Evolutionary conservation across 2,329 filamentous ascomycete genomes (phyloP), one percentile per base, ranked within the genome.

Genomic region (Monosporascus cannonballus): DNA sequence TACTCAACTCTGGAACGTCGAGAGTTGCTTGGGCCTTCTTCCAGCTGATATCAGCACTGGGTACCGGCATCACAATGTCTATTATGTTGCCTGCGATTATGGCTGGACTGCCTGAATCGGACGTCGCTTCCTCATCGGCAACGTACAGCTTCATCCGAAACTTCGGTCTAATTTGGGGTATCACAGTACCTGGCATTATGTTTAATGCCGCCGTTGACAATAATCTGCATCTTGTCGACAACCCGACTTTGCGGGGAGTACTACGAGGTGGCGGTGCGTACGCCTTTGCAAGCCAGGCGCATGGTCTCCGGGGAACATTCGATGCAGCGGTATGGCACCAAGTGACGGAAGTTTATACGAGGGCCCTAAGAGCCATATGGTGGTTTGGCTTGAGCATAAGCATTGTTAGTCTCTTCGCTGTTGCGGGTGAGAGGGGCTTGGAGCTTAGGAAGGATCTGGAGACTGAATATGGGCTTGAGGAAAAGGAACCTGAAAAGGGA

Each of bases 111-210:
- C 50, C 63, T 1, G 64, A 68, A n/a, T 48, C 55, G 0, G 65
- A 69, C 18, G 56, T 62, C 1, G 68, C 63, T 1, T 48, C 53
- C 4, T 59, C 60, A 3, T 67, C 65, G 1, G 58, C 60, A 0
- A 61, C 60, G 2, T 71, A 62, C 58, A 52, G 58, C 0, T 71
- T 70, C 37, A 47, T 69, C 9, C 63, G 64, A 15, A 62, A 54
- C 20, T 66, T 69, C 42, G 68, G 68, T 4, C 54, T 46, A 22
- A 56, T 67, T 9, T 70, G 67, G 65, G 68, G 66, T 3, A 57
- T 65, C 1, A 57, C 62, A 2, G 61, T 68, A 20, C 61, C 66
- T 1, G 46, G 56, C 1, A 61, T 67, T 14, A 57, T 71, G 7
- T 71, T 70, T 55, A 70, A 68, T 48, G 53, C 51, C 14, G 56